Evolutionary conservation across 108 stramenopile genomes (phyloP), one percentile per base, ranked within the genome.

Genomic region (Ochromonas danica): DNA sequence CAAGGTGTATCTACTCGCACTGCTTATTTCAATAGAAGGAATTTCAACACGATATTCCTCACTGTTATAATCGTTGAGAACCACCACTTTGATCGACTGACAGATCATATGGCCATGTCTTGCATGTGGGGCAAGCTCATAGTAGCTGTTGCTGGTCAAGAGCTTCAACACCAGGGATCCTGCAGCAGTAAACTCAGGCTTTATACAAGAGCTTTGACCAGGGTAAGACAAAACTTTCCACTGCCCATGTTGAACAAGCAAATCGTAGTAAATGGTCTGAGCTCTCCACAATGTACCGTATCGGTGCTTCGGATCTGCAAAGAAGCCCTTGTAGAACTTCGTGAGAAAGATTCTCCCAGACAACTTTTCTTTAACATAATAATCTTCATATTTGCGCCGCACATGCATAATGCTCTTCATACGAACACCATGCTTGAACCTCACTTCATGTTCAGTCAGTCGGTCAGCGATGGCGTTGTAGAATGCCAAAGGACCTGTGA

Each of bases 211-310:
- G 17, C 51, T 10, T 22, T 57, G 51, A 17, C 51, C 51, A 22
- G 51, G 51, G 22, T 57, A 57, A 10, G 51, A 17, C 10, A 17
- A 57, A 10, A 57, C 22, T 57, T 57, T 57, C 51, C 51, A 57
- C 51, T 10, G 17, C 10, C 51, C 51, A 22, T 57, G 22, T 22
- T 57, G 10, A 22, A 10, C 51, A 10, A 57, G 22, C 51, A 57
- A 57, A 10, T 57, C 51, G 22, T 57, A 57, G 51, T 57, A 57
- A 57, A 57, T 57, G 51, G 22, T 57, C 51, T 57, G 51, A 57
- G 51, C 10, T 22, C 51, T 10, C 51, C 51, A 57, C 51, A 57
- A 57, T 10, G 10, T 57, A 22, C 51, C 51, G 51, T 57, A 57
- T 22, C 22, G 10, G 10, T 10, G 10, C 22, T 22, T 22, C 22